These are phyloP conservation scores for Luffa acutangula DNA, from an alignment of 306 rosid genomes.

Conservation along the genomic window DNA sequence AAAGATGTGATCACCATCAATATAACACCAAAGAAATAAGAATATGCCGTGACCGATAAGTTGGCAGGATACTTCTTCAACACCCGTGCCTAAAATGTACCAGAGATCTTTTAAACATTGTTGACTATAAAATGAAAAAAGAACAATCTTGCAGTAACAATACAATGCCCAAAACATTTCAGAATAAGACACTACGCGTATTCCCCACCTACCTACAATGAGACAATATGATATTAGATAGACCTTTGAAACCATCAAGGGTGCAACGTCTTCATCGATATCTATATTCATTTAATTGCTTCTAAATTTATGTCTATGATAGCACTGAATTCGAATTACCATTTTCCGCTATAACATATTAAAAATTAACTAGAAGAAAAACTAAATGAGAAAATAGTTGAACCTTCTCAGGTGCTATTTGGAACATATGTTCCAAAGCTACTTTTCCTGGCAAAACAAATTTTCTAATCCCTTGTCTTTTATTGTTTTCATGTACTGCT, in stretches of 20 bases:
- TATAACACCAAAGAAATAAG: conserved; percentile 63
- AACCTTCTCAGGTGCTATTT: not conserved
- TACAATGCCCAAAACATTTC: not conserved
- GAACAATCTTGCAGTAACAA: not conserved
- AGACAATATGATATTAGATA: not conserved
- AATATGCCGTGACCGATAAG: conserved; percentile 72
- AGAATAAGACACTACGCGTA: not conserved
- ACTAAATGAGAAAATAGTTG: not conserved
- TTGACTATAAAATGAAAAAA: not conserved
- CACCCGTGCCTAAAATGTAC: conserved; percentile 68
- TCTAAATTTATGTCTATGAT: not conserved
- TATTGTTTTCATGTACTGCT: not conserved
- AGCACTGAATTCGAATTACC: not conserved
- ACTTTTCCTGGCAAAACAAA: not conserved
- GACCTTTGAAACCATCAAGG: not conserved
- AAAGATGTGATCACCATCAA: conserved; percentile 60
- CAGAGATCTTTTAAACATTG: conserved; percentile 3
- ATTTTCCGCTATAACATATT: not conserved
- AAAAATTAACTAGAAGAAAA: not conserved
- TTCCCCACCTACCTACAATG: not conserved
- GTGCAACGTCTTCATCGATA: not conserved
- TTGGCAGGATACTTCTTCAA: conserved; percentile 68
- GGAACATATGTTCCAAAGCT: not conserved
- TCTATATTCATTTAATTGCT: not conserved
- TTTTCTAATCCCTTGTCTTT: not conserved